A percentile compares a stretch with the other conserved stretches of the same genome.
These are phyloP conservation scores for Hortaea sp. DNA, from an alignment of 2,329 filamentous ascomycete species.

Conservation along the genomic window DNA sequence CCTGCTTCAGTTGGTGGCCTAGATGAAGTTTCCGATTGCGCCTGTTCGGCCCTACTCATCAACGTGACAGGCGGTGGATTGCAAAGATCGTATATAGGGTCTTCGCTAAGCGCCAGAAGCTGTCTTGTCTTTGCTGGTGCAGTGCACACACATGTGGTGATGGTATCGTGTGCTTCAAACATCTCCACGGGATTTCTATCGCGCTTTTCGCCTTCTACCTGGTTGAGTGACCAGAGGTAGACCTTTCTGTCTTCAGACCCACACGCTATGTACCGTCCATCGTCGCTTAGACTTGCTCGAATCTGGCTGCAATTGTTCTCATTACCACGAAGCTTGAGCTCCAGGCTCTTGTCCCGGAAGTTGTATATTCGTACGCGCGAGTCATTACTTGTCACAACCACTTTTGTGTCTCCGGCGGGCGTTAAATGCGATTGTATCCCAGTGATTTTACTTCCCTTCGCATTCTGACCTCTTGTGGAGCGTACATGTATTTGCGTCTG, in stretches of 20 bases:
- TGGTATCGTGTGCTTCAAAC: slow-evolving; percentile 81
- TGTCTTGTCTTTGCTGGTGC: slow-evolving; percentile 71
- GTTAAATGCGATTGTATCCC: slow-evolving; percentile 68
- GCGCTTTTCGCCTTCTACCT: slow-evolving; percentile 52
- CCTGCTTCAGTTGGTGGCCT: slow-evolving; percentile 36
- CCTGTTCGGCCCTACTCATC: slow-evolving; percentile 60
- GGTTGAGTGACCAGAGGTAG: slow-evolving; percentile 75
- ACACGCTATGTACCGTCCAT: slow-evolving; percentile 76
- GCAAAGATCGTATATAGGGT: slow-evolving; percentile 92
- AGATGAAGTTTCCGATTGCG: slow-evolving; percentile 32
- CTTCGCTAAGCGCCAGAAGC: slow-evolving; percentile 68
- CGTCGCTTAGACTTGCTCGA: slow-evolving; percentile 77
- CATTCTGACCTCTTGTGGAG: slow-evolving; percentile 82
- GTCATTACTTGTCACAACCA: slow-evolving; percentile 90
- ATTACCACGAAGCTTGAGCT: slow-evolving; percentile 84
- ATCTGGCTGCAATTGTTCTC: slow-evolving; percentile 88
- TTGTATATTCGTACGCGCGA: slow-evolving; percentile 86
- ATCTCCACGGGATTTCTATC: slow-evolving; percentile 78
- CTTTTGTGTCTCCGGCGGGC: slow-evolving; percentile 59
- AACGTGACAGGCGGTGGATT: slow-evolving; percentile 86
- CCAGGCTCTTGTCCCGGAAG: slow-evolving; percentile 70
- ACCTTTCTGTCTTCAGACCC: slow-evolving; percentile 85
- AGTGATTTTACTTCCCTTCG: slow-evolving; percentile 95
- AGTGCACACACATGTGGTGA: slow-evolving; percentile 81
- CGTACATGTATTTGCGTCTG: slow-evolving; percentile 86